Evolutionary conservation across 345 rosid species (phyloP), one percentile per base, ranked within the genome.

Genomic region (Populus davidiana): DNA sequence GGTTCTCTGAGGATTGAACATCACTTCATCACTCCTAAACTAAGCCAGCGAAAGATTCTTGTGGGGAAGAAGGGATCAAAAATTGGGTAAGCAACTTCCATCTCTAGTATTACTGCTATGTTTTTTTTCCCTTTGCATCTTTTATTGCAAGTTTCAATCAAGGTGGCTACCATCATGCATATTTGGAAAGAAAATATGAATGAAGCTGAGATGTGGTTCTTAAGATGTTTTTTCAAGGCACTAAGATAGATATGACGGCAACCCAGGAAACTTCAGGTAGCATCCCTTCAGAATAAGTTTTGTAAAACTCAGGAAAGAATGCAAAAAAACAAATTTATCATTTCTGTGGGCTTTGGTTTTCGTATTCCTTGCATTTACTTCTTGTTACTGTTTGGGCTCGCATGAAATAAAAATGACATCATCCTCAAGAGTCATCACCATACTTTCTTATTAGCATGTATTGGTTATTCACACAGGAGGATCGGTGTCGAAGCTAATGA

Each of bases 401-500:
- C 14, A 23, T 23, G 10, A 68, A 44, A 64, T 54, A 13, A 16
- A 31, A 10, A 2, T 11, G 49, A 47, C 17, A 47, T 3, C 23
- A 25, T 44, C 23, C 31, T 33, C n/a, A 17, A 2, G 14, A 38
- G 62, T 68, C 16, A 35, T 82, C 59, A n/a, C 25, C 43, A 38
- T n/a, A 7, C 43, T 20, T 29, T 21, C 13, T 23, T 33, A 63
- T 43, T 14, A 50, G 64, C 10, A 8, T 66, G 13, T 6, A 5
- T 23, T 44, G 47, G 39, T 43, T 77, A 14, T 36, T 76, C n/a
- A 31, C 65, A 36, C 90, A 95, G 97, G 93, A 93, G 92, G 77
- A 96, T 91, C 74, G 99, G 99, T 35, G 80, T 89, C 0, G 98
- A 96, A 87, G 99, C 99, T 23, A 96, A 92, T 65, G 94, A 96